These are phyloP conservation scores for Penicillium sp. DNA, from an alignment of 2,329 filamentous ascomycete genomes.

Conservation along the genomic window DNA sequence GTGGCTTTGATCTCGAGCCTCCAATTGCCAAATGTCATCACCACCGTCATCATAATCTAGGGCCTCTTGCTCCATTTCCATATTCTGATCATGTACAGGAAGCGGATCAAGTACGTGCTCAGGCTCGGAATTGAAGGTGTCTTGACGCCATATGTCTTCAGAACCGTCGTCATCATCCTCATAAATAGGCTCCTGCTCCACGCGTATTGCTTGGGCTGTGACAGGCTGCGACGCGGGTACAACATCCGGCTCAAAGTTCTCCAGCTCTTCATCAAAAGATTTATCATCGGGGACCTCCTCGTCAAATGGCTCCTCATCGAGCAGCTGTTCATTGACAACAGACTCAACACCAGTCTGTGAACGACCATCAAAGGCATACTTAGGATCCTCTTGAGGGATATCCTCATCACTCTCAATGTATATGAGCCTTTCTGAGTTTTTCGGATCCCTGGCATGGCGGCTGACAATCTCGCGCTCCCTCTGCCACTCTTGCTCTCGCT, in stretches of 20 bases:
- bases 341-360: conserved; percentile 11
- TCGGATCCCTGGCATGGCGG: conserved; percentile 50
- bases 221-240: neutral
- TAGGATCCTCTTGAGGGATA: conserved; percentile 23
- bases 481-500: conserved; percentile 52
- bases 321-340: conserved; percentile 3
- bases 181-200: neutral
- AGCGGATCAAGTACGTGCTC: conserved; percentile 14
- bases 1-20: conserved; percentile 47
- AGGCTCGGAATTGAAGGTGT: conserved; percentile 6
- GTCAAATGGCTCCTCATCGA: conserved; percentile 9
- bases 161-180: conserved; percentile 21
- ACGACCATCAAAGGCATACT: conserved; percentile 8
- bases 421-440: conserved; percentile 50
- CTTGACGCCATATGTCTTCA: conserved; percentile 27
- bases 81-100: conserved; percentile 8
- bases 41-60: conserved; percentile 43
- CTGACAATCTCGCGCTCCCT: conserved; percentile 53
- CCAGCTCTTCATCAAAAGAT: conserved; percentile 17
- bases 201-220: neutral
- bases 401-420: conserved; percentile 51
- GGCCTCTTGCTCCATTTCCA: conserved; percentile 24
- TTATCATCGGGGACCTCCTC: conserved; percentile 14
- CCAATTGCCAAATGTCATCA: conserved; percentile 57
- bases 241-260: conserved; percentile 20